Evolutionary conservation across 192 early-diverging fungal genomes (phyloP), one percentile per base, ranked within the genome.

Genomic region (Chytriomyces confervae): DNA sequence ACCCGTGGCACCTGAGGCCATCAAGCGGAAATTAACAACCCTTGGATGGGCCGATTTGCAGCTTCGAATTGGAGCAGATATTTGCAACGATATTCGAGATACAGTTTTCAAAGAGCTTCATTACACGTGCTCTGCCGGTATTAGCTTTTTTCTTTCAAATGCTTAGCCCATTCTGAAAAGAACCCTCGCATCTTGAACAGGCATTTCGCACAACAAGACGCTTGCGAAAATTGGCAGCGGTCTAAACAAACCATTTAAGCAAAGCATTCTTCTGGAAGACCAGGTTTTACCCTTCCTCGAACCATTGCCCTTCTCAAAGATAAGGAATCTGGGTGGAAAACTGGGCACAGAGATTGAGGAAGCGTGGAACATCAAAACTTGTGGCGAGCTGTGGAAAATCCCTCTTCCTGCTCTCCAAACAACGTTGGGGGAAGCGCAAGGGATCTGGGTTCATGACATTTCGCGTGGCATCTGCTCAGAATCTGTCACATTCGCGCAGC

Each of bases 211-310:
- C 80, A 96, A 95, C 81, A 93, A 93, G 61, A 89, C 91, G 5
- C 80, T 96, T 23, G 92, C 95, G 2, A 98, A 98, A 79, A 82
- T 98, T 6, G 90, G 93, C 62, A 94, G 92, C 44, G 92, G 89
- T 1, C 62, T 92, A 65, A 92, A 97, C 80, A 97, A 97, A 57
- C 96, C 96, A 3, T 89, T 92, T 78, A 90, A 92, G 50, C 78
- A 97, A 88, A 95, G 94, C 0, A 79, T 95, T 29, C 72, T 97
- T 5, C 83, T 92, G 44, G 78, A 87, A 8, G 76, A 81, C 46
- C 79, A 88, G 57, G 89, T 91, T 4, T 74, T 84, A 0, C 46
- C 74, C 2, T 93, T 94, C 74, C 87, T 98, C 83, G 45, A 83
- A 10, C 69, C 81, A 16, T 77, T 93, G 5, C 92, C 94, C 2